These are phyloP conservation scores for Alternaria ventricosa DNA, from an alignment of 2,329 filamentous ascomycete genomes.

Conservation along the genomic window DNA sequence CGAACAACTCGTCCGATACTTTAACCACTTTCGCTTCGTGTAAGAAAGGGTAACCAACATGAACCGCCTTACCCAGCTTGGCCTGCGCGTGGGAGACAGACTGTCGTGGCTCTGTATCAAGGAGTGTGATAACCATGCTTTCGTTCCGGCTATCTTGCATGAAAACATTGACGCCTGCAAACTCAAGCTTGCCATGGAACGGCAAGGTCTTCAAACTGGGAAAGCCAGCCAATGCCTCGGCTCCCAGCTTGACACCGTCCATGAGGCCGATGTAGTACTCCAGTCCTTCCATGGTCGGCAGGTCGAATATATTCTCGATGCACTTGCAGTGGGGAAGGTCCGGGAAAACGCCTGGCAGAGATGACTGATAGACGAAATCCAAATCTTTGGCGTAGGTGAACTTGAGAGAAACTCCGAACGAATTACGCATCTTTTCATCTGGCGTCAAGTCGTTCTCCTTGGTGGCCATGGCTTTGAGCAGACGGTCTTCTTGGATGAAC, in stretches of 20 bases:
- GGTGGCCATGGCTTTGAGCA: conserved; percentile 84
- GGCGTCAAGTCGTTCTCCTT: conserved; percentile 79
- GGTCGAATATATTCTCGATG: conserved; percentile 93
- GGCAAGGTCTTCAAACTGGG: conserved; percentile 87
- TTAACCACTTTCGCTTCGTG: conserved; percentile 90
- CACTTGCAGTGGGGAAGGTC: conserved; percentile 87
- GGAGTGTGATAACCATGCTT: conserved; percentile 89
- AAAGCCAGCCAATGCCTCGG: conserved; percentile 88
- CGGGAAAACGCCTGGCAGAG: conserved; percentile 86
- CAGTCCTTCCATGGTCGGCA: conserved; percentile 89
- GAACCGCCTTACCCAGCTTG: conserved; percentile 84
- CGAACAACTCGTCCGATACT: conserved; percentile 92
- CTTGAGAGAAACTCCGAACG: conserved; percentile 90
- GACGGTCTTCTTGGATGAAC: conserved; percentile 91
- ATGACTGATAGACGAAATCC: conserved; percentile 85
- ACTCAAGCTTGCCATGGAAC: conserved; percentile 80
- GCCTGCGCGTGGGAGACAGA: conserved; percentile 74
- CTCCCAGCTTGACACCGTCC: conserved; percentile 81
- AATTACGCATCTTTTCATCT: conserved; percentile 82
- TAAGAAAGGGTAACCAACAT: conserved; percentile 93
- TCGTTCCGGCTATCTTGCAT: conserved; percentile 95
- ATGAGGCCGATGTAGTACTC: conserved; percentile 85
- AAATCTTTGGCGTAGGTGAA: conserved; percentile 83
- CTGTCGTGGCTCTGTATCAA: conserved; percentile 74
- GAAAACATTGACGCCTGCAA: conserved; percentile 92